Evolutionary conservation across 2,329 filamentous ascomycete species (phyloP).

Genomic region (Xylariales sp.): DNA sequence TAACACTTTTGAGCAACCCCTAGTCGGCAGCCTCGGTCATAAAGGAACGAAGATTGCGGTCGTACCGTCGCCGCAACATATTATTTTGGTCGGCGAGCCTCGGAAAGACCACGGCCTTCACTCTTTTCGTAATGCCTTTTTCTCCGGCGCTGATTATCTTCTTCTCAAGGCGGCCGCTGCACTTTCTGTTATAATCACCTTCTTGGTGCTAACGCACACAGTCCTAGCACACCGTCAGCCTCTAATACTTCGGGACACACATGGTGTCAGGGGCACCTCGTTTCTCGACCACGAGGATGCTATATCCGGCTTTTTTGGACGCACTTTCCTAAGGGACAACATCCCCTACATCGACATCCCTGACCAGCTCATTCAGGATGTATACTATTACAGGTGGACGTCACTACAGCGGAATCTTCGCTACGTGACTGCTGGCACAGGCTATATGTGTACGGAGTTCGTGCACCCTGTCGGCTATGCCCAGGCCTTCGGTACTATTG

Average conservation of each 20-base stretch:
- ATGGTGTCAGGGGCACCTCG: slow-evolving; percentile 38
- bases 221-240: slow-evolving; percentile 23
- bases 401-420: slow-evolving; percentile 56
- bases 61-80: slow-evolving; percentile 12
- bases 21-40: background rate
- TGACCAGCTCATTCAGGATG: slow-evolving; percentile 55
- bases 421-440: slow-evolving; percentile 54
- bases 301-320: slow-evolving; percentile 43
- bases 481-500: slow-evolving; percentile 48
- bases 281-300: slow-evolving; percentile 46
- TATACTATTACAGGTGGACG: slow-evolving; percentile 59
- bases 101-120: slow-evolving; percentile 20
- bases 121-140: slow-evolving; percentile 12
- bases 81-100: background rate
- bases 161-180: slow-evolving; percentile 38
- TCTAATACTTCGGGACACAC: background rate
- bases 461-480: slow-evolving; percentile 55
- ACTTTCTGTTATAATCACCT: slow-evolving; percentile 38
- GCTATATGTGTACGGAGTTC: slow-evolving; percentile 58
- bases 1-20: slow-evolving; percentile 19
- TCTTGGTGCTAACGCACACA: slow-evolving; percentile 35
- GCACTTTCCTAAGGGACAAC: slow-evolving; percentile 51
- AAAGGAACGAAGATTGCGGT: background rate
- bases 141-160: slow-evolving; percentile 29
- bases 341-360: slow-evolving; percentile 59